phyloP scores from a whole-genome alignment of 1,284 basidiomycete genomes.

The Irpex sp. region DNA sequence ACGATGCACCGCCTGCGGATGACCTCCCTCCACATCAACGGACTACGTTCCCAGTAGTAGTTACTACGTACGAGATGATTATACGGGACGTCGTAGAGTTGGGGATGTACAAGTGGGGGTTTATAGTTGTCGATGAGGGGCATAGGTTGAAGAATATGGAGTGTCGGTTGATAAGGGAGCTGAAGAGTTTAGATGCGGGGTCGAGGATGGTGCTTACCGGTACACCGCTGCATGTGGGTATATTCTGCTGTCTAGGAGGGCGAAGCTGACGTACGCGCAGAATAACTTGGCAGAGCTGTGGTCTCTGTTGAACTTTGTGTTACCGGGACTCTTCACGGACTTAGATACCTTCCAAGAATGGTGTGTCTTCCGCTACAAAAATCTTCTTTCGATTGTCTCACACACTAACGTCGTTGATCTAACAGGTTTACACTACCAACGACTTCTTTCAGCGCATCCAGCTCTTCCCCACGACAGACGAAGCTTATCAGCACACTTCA shows the following conservation, averaged over 20 bases:
- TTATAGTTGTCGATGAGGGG: slow-evolving; percentile 94
- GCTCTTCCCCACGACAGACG: slow-evolving; percentile 56
- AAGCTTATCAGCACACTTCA: slow-evolving; percentile 81
- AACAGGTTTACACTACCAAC: slow-evolving; percentile 69
- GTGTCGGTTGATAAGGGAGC: slow-evolving; percentile 85
- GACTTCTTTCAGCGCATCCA: slow-evolving; percentile 35
- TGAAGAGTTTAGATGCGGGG: slow-evolving; percentile 82
- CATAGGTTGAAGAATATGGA: slow-evolving; percentile 93
- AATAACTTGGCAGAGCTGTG: slow-evolving; percentile 94
- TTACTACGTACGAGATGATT: slow-evolving; percentile 93
- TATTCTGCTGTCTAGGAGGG: no score
- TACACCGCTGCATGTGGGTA: slow-evolving; percentile 87
- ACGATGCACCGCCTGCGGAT: slow-evolving; percentile 5
- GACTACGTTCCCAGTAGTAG: slow-evolving; percentile 68
- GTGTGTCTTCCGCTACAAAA: slow-evolving; percentile 37
- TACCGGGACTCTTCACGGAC: slow-evolving; percentile 90
- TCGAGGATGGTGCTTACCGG: slow-evolving; percentile 92
- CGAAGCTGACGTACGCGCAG: slow-evolving; percentile 27
- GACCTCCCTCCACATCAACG: slow-evolving; percentile 23
- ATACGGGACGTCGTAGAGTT: slow-evolving; percentile 76
- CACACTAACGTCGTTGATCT: not conserved
- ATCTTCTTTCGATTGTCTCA: slow-evolving; percentile 1
- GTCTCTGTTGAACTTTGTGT: slow-evolving; percentile 92
- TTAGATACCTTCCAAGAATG: slow-evolving; percentile 88
- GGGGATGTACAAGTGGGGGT: slow-evolving; percentile 77